phyloP scores from a whole-genome alignment of 2,329 filamentous ascomycete species.

The Colletotrichum sp. region DNA sequence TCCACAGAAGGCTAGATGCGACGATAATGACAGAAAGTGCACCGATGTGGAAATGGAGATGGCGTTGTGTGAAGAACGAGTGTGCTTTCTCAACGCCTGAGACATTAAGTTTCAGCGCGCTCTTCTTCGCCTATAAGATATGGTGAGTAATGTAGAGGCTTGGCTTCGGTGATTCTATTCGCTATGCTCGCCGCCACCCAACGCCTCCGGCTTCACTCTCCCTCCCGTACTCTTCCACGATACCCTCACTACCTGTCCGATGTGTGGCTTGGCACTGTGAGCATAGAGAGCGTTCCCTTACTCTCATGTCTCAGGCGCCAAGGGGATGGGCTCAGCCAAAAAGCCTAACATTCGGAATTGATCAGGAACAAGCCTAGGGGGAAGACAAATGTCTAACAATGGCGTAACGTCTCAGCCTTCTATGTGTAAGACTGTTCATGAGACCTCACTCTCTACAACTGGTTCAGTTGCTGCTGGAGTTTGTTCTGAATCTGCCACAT shows the following conservation, averaged over 20 bases:
- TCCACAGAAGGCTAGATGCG: not conserved
- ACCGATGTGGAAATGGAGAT: not conserved
- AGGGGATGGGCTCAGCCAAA: not conserved
- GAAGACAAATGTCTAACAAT: not conserved
- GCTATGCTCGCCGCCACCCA: not conserved
- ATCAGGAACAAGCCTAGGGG: not conserved
- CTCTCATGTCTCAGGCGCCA: not conserved
- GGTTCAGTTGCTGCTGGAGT: not conserved
- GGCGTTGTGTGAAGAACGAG: not conserved
- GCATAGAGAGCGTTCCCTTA: not conserved
- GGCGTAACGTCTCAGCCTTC: not conserved
- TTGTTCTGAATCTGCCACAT: not conserved
- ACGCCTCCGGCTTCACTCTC: not conserved
- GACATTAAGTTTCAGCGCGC: not conserved
- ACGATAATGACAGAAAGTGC: not conserved
- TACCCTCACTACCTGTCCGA: not conserved
- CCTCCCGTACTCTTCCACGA: not conserved
- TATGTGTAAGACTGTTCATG: not conserved
- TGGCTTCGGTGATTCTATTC: not conserved
- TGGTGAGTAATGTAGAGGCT: not conserved
- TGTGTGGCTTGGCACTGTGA: not conserved
- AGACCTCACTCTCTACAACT: not conserved
- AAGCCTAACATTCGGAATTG: not conserved
- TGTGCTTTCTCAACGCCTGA: not conserved
- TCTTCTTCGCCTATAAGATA: not conserved